Base-by-base conservation (phyloP, 208 protist genomes). In the Strigomonas galati region DNA sequence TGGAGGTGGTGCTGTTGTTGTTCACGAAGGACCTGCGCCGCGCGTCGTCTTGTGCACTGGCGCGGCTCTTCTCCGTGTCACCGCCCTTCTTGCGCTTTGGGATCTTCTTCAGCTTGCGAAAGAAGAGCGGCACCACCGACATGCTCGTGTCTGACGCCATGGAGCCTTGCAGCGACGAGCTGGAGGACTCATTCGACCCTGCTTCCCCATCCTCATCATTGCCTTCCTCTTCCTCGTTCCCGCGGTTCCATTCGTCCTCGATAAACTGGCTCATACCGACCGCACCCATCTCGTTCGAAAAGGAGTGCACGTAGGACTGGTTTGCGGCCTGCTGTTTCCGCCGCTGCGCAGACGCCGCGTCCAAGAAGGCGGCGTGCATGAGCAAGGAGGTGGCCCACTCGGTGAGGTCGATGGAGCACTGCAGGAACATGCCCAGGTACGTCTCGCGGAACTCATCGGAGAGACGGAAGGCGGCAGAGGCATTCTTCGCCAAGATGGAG, bases 351-450 rank as follows among this genome's bases (percentile, higher is more conserved):
- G 52, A 23, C 35, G 67, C 48, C 4, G 70, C 69, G 64, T 89
- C 82, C 14, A 80, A 43, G 60, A 72, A 74, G 23, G 82, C 79
- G 19, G 82, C 78, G 70, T 76, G 71, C 26, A 85, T 63, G 12
- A 88, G 66, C 40, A 88, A 69, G 27, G 82, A 84, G 24, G 69
- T 61, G 14, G 70, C 37, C 79, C 82, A 88, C 43, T 60, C 49
- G 23, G 79, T 85, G 15, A 88, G 59, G 43, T 82, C 57, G 0
- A 63, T 67, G 0, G 82, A 81, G 49, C 71, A 69, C 40, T 74
- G 60, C 0, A 88, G 55, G 59, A 88, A 85, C 14, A 69, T 46
- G 21, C 62, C 79, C 6, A 85, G 54, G 40, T 71, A 72, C 27
- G 79, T 78, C 31, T 67, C 37, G 26, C 61, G 62, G 35, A 84